These are phyloP conservation scores for Durotheca rogersii DNA, from an alignment of 495 filamentous ascomycete species.

Conservation along the genomic window DNA sequence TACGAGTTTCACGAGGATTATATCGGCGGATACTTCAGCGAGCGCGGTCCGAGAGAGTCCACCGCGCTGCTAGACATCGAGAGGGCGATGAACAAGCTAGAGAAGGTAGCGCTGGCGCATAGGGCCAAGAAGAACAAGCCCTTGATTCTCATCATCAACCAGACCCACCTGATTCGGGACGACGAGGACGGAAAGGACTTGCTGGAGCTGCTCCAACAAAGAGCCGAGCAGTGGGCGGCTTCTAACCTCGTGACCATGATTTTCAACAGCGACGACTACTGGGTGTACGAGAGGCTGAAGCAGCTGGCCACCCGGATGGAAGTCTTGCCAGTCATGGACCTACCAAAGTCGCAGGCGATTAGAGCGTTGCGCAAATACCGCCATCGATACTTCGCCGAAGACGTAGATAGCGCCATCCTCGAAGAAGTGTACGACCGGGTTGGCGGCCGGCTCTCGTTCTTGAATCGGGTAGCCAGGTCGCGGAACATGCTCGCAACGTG, in stretches of 20 bases:
- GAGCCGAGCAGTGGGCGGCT: constrained; percentile 94
- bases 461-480: constrained; percentile 83
- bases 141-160: constrained; percentile 86
- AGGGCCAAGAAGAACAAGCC: constrained; percentile 61
- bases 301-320: constrained; percentile 90
- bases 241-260: constrained; percentile 84
- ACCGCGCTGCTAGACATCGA: constrained; percentile 92
- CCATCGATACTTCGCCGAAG: constrained; percentile 64
- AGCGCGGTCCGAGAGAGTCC: constrained; percentile 87
- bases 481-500: constrained; percentile 75
- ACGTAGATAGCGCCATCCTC: constrained; percentile 53
- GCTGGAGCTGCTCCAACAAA: constrained; percentile 91
- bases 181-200: constrained; percentile 89
- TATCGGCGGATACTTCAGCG: constrained; percentile 91
- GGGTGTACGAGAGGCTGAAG: constrained; percentile 94
- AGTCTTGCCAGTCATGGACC: constrained; percentile 75
- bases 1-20: constrained; percentile 91
- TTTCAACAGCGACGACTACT: constrained; percentile 94
- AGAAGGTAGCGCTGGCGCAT: constrained; percentile 82
- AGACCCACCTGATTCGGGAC: constrained; percentile 83
- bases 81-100: constrained; percentile 92
- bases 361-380: constrained; percentile 74
- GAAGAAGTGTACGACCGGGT: constrained; percentile 80
- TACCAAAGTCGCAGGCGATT: constrained; percentile 75
- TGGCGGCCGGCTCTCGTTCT: constrained; percentile 81